Evolutionary conservation across 805 yeast genomes (phyloP), one percentile per base, ranked within the genome.

Genomic region (Saccharomycopsis sp.): DNA sequence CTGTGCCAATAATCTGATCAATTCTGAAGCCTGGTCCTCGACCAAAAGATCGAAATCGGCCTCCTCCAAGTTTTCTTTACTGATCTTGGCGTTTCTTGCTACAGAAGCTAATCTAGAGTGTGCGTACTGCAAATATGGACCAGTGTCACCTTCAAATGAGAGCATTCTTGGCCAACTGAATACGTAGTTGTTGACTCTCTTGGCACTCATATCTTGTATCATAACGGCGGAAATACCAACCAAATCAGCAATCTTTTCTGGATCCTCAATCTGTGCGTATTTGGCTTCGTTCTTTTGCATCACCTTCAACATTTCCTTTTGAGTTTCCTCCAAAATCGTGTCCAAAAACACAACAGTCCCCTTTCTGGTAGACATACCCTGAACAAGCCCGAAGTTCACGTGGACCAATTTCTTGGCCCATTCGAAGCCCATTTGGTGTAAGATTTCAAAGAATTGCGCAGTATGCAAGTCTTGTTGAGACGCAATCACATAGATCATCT

Each of bases 291-390:
- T 94, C 75, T 85, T 85, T 75, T 86, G 84, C 98, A 94, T 94
- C 58, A 94, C 97, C 66, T 89, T 94, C 70, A 91, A 96, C 97
- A 94, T 94, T 68, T 89, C 83, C 58, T 87, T 89, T 75, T 88
- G 88, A 60, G 97, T 91, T 73, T 90, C 97, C 74, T 93, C 94
- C 66, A 94, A 78, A 66, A 94, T 94, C 68, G 83, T 87, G 73
- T 94, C 97, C 68, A 94, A 80, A 80, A 94, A 94, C n/a, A 94
- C 98, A 63, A 94, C 99, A 41, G 97, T 94, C 65, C 99, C 99
- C 74, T 85, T 89, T 78, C 99, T 86, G 60, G 99, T 94, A 25
- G 96, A 87, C 99, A 94, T 94, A 67, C 99, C 99, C 69, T 83
- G 87, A 55, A 94, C 99, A 96, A 94, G 87, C 73, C 99, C 99